Base-by-base conservation (phyloP, 202 grass and related monocot genomes). In the Saccharum hybrid region DNA sequence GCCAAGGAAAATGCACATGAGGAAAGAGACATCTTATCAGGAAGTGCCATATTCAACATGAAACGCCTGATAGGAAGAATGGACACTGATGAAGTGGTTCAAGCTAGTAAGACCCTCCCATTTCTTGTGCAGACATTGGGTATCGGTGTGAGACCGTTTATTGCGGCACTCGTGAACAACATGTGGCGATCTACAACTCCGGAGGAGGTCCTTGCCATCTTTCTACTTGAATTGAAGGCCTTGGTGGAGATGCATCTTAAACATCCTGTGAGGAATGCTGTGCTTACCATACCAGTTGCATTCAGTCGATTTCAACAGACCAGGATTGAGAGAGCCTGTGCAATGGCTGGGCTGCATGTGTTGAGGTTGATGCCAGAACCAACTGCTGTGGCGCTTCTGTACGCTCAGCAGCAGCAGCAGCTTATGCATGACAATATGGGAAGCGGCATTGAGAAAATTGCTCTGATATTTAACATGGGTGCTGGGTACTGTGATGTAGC, bases 21-120 rank as follows among this genome's bases (percentile, higher is more conserved):
- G 52, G 92, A 94, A 85, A 72, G 74, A 59, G 87, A 94, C 43
- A 80, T 91, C 51, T 83, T 94, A 21, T 94, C 92, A 51, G 89
- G 92, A 87, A 94, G 84, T 81, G 92, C 89, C 8, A 89, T 94
- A 81, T 94, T 94, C 31, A 94, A 94, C 63, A 87, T 90, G 89
- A 94, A 94, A 49, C 81, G 89, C 13, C 62, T 94, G 38, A 85
- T 94, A 51, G 92, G 92, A 11, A 82, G 89, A 78, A 84, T 82
- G 84, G 92, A 94, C 56, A 94, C 86, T 5, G 87, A 94, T 82
- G 86, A 88, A 83, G 87, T 94, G 37, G 89, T 94, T 91, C 89
- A 87, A 80, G 87, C 81, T 65, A 89, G 92, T 75, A 91, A 94
- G 78, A 7, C 40, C 41, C 89, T 94, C 66, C 92, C 92, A 62